A percentile compares a stretch with the other conserved stretches of the same genome.
phyloP scores from a whole-genome alignment of 495 filamentous ascomycete genomes.

The Penicillium tannophilum region DNA sequence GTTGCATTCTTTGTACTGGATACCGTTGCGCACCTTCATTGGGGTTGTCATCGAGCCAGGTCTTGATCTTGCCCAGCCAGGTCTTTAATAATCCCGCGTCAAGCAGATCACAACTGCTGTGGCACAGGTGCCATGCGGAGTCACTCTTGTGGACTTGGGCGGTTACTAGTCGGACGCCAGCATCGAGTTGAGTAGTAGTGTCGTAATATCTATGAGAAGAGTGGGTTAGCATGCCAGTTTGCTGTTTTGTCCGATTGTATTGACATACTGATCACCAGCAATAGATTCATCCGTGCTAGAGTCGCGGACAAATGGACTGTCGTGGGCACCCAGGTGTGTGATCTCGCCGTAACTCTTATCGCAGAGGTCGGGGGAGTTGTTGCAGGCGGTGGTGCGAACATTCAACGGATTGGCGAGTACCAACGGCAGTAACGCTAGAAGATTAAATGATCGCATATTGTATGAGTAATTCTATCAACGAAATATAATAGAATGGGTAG shows the following conservation, averaged over 20 bases:
- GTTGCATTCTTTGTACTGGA: neutral
- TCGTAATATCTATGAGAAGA: conserved; percentile 55
- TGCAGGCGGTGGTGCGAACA: conserved; percentile 53
- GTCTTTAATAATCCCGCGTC: conserved; percentile 65
- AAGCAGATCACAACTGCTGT: conserved; percentile 61
- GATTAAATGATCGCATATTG: conserved; percentile 35
- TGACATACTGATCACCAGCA: conserved; percentile 63
- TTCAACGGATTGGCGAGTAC: conserved; percentile 33
- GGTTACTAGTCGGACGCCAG: conserved; percentile 70
- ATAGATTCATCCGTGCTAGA: conserved; percentile 52
- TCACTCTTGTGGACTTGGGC: conserved; percentile 67
- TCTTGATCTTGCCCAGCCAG: conserved; percentile 64
- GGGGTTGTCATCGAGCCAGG: conserved; percentile 67
- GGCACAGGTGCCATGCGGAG: conserved; percentile 64
- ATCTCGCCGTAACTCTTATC: conserved; percentile 60
- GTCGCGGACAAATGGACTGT: conserved; percentile 61
- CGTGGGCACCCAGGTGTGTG: conserved; percentile 66
- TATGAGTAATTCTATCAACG: conserved; percentile 2
- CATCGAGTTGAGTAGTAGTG: conserved; percentile 68
- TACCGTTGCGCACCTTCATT: conserved; percentile 55
- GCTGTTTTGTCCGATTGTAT: neutral
- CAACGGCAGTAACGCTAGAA: conserved; percentile 37
- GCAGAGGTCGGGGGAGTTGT: conserved; percentile 64
- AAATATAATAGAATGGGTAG: neutral
- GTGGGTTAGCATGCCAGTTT: conserved; percentile 1